Conservation (phyloP, 1,284 basidiomycete species). For the Pseudozyma thailandica region DNA sequence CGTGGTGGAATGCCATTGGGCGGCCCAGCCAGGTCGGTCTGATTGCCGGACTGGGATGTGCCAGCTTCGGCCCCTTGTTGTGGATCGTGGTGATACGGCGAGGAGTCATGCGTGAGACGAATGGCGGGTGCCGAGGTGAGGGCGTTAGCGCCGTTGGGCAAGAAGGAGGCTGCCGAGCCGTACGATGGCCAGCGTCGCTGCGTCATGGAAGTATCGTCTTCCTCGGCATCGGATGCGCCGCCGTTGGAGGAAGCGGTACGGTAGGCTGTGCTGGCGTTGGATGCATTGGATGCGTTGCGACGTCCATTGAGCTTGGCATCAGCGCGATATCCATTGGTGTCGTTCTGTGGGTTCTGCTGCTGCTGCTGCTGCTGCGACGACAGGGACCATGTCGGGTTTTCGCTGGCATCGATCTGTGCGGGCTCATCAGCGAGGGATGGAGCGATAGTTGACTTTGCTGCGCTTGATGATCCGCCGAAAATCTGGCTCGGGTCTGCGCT, state of each 20-base stretch:
- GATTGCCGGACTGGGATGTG: background rate
- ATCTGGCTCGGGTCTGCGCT: conserved; percentile 26
- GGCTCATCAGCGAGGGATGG: conserved; percentile 23
- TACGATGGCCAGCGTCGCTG: conserved; percentile 25
- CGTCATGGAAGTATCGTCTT: conserved; percentile 21
- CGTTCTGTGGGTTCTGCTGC: conserved; percentile 14
- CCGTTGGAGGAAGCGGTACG: conserved; percentile 43
- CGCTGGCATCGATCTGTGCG: conserved; percentile 1
- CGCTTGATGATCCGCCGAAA: conserved; percentile 1
- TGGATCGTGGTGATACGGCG: conserved; percentile 34
- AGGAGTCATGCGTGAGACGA: conserved; percentile 42
- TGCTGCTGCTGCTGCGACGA: conserved; percentile 10
- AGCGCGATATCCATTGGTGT: conserved; percentile 3
- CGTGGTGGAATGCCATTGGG: conserved; percentile 29
- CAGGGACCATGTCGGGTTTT: background rate
- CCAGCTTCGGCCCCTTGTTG: conserved; percentile 14
- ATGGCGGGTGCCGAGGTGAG: conserved; percentile 31
- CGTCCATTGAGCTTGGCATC: conserved; percentile 18
- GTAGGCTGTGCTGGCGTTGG: conserved; percentile 44
- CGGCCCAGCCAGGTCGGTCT: conserved; percentile 13
- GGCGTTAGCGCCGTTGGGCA: conserved; percentile 12
- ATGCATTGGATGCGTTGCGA: conserved; percentile 41
- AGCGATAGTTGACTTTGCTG: background rate
- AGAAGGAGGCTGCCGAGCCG: conserved; percentile 20
- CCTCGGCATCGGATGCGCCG: conserved; percentile 21